Base-by-base conservation (phyloP, 768 basidiomycete species). In the Termitomyces titanicus region DNA sequence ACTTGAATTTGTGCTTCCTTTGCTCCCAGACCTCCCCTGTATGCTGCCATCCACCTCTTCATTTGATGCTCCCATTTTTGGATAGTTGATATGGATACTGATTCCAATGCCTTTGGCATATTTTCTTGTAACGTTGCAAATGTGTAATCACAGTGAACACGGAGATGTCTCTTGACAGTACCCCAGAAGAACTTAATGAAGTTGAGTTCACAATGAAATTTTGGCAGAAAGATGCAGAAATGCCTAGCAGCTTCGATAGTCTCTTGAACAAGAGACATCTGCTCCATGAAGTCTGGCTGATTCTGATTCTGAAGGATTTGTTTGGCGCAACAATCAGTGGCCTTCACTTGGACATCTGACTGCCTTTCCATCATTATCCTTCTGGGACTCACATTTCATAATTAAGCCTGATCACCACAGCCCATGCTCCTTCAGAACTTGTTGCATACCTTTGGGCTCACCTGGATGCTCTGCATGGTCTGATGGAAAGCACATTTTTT, bases 51-150 rank as follows among this genome's bases (percentile, higher is more conserved):
- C 40, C 40, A 53, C 18, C 20, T 22, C 25, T 18, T 42, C 38
- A 51, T 51, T 20, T 18, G 20, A 27, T 51, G 38, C n/a, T 53
- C 40, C 40, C 51, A 53, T 29, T 40, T 53, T 7, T n/a, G 18
- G 13, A 53, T 53, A 3, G 29, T 42, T 13, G 9, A 20, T 22
- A 52, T 27, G 25, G 40, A 15, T 5, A 52, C 51, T 31, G 50
- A 51, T 51, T 38, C 10, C 24, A 52, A n/a, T 31, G 40, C 51
- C 29, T 40, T 52, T n/a, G 39, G 39, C 27, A 43, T 43, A 17
- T 52, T 43, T 29, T 5, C 39, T n/a, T 52, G 40, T 33, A 43
- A 52, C 3, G 40, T 52, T 11, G 18, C 13, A 11, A 52, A 52
- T 17, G 27, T 29, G 29, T 52, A 52, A 43, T 52, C 2, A 43